A percentile compares a stretch with the other conserved stretches of the same genome.
Evolutionary conservation across 31 red algal species (phyloP).

Genomic region (Odonthalia washingtoniensis): DNA sequence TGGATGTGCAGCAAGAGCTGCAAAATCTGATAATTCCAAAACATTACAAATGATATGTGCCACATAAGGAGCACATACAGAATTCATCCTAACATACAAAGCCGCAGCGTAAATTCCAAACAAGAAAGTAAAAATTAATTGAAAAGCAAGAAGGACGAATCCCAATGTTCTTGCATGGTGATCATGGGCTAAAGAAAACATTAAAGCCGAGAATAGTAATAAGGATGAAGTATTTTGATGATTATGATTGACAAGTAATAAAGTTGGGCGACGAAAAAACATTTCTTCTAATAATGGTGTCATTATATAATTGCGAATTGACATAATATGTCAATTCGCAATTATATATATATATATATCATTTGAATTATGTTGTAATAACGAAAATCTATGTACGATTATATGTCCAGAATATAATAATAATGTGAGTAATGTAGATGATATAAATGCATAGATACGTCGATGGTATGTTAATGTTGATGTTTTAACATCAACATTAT

Average conservation of each 20-base stretch:
- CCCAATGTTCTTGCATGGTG: slow-evolving; percentile 46
- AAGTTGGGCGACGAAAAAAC: slow-evolving; percentile 43
- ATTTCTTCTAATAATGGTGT: slow-evolving; percentile 64
- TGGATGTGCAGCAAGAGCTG: slow-evolving; percentile 41
- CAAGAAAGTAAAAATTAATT: slow-evolving; percentile 58
- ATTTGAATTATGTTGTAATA: not conserved
- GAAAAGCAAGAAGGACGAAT: slow-evolving; percentile 20
- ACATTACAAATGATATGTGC: slow-evolving; percentile 70
- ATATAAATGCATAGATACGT: slow-evolving; percentile 44
- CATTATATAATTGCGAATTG: slow-evolving; percentile 56
- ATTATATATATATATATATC: slow-evolving; percentile 31
- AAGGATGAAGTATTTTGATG: not conserved
- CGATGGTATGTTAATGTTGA: too few species aligned
- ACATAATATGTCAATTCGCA: slow-evolving; percentile 47
- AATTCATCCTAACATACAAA: slow-evolving; percentile 49
- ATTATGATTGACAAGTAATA: slow-evolving; percentile 48
- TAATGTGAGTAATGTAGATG: slow-evolving; percentile 36
- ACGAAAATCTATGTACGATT: not conserved
- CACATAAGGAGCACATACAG: slow-evolving; percentile 50
- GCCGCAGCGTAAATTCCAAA: slow-evolving; percentile 63
- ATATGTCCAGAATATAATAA: slow-evolving; percentile 62
- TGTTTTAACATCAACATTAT: too few species aligned
- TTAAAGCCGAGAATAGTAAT: slow-evolving; percentile 45
- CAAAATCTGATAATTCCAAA: slow-evolving; percentile 57
- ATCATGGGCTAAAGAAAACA: slow-evolving; percentile 69